Base-by-base conservation (phyloP, 768 basidiomycete genomes). In the Psilocybe sp. region DNA sequence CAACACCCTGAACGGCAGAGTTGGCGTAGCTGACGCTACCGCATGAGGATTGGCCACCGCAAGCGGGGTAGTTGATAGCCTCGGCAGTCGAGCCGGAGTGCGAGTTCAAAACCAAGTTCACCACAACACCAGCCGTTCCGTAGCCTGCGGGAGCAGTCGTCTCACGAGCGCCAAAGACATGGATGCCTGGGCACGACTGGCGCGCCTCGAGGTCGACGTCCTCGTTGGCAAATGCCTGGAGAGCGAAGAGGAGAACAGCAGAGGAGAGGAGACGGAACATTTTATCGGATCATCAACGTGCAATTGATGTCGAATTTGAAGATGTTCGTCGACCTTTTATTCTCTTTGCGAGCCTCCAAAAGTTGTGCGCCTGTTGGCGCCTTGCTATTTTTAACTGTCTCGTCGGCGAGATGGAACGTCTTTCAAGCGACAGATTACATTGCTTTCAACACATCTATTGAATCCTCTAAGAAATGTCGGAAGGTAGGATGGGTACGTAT, bases 51-150 rank as follows among this genome's bases (percentile, higher is more conserved):
- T 69, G 68, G 12, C 68, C 66, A 43, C 66, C 68, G 41, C 68
- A 69, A 15, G 68, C 68, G n/a, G 68, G 68, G 52, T 69, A 69
- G 55, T 56, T 64, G 58, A 69, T 69, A 15, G 56, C 68, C 49
- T 69, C 68, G 2, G 56, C 47, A 6, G 68, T 69, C 9, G 68
- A 44, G 8, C 68, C 68, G 2, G 68, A 46, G 51, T 59, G 62
- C 5, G 68, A 61, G 36, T 43, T 53, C 35, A 62, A 50, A 35
- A 69, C 62, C n/a, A 57, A 52, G 38, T 58, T 49, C 37, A 67
- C 66, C 23, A 69, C 65, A 40, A 56, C 49, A 16, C 55, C 59
- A 8, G 67, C 55, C n/a, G 64, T 66, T 13, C 67, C 67, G 51
- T 61, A 69, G 11, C 67, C 67, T 4, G 64, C 53, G 12, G 64